Conservation (phyloP, 192 early-diverging fungal genomes). For the Dimargaris xerosporica region DNA sequence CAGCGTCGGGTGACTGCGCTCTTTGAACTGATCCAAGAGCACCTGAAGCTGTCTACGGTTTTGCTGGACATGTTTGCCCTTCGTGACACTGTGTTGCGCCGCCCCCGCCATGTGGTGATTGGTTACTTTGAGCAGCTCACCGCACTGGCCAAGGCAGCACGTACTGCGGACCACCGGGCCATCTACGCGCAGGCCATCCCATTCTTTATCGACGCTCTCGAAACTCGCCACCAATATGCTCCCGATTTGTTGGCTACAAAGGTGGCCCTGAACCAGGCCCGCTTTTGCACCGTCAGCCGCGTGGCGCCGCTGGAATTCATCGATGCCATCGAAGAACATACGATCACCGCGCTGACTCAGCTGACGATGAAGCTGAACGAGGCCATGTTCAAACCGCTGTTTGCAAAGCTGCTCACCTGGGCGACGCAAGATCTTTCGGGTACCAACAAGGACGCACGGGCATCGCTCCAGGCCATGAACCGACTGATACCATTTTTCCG, state of each 20-base stretch:
- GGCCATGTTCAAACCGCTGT: conserved; percentile 84
- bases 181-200: background rate
- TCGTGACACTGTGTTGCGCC: conserved; percentile 21
- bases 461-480: conserved; percentile 9
- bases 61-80: conserved; percentile 41
- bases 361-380: conserved; percentile 88
- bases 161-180: background rate
- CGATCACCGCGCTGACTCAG: conserved; percentile 62
- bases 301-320: conserved; percentile 21
- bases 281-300: background rate
- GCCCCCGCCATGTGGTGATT: conserved; percentile 26
- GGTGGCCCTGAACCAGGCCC: background rate
- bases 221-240: background rate
- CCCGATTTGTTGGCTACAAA: background rate
- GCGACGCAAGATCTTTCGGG: conserved; percentile 16
- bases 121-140: conserved; percentile 13
- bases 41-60: conserved; percentile 45
- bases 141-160: background rate
- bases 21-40: conserved; percentile 30
- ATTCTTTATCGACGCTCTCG: background rate
- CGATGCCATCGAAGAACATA: conserved; percentile 43
- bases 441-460: too few species aligned
- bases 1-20: conserved; percentile 26
- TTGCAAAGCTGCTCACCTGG: conserved; percentile 76
- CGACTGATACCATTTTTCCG: conserved; percentile 26